Base-by-base conservation (phyloP, 257 asterid species). In the Eustoma russellianum region DNA sequence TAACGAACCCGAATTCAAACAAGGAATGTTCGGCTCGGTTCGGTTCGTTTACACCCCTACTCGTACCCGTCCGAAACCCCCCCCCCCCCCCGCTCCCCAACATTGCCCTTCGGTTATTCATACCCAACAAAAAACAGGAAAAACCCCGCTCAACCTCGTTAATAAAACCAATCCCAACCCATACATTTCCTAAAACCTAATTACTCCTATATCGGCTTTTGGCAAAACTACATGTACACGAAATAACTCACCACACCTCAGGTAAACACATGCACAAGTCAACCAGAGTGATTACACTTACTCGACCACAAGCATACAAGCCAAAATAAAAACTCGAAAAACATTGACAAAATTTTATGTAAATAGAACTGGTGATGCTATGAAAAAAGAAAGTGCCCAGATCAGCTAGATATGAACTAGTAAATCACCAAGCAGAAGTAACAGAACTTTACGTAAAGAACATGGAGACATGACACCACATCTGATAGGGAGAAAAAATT, bases 11-110 rank as follows among this genome's bases (percentile, higher is more conserved):
- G n/a, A n/a, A n/a, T n/a, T n/a, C n/a, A n/a, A n/a, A n/a, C n/a
- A n/a, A n/a, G n/a, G n/a, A n/a, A n/a, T n/a, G n/a, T n/a, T n/a
- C n/a, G n/a, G n/a, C n/a, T n/a, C n/a, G n/a, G n/a, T n/a, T n/a
- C n/a, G n/a, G n/a, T n/a, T n/a, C n/a, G n/a, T n/a, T n/a, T n/a
- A n/a, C n/a, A n/a, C n/a, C n/a, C n/a, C n/a, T n/a, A n/a, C 94
- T 72, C 88, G 94, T 82, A 92, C 90, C 95, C 93, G 82, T 88
- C 97, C 69, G 95, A 84, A 76, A 82, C 86, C 97, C 95, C 98
- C 94, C 94, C 95, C n/a, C n/a, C n/a, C n/a, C n/a, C n/a, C n/a
- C n/a, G 95, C 98, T 92, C 90, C 97, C 98, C 82, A 77, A 92
- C 88, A 82, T 77, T 73, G 95, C 83, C 97, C 98, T 91, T 91